A percentile compares a stretch with the other conserved stretches of the same genome.
phyloP scores from a whole-genome alignment of 2,329 filamentous ascomycete genomes.

The Ceratocystis colombiana region DNA sequence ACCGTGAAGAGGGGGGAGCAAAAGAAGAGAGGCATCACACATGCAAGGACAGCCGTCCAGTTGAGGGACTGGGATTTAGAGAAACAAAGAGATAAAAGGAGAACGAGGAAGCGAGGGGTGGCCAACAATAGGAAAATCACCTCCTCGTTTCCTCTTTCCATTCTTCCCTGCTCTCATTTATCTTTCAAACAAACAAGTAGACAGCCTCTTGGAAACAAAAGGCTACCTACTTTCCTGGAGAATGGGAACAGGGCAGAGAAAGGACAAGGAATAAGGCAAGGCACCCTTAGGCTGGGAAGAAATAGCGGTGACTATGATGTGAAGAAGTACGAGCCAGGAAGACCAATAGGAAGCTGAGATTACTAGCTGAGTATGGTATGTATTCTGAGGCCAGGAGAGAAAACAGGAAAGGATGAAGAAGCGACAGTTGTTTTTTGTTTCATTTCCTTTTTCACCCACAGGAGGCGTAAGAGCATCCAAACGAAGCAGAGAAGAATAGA shows the following conservation, averaged over 20 bases:
- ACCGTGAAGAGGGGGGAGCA: not conserved
- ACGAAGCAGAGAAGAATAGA: not conserved
- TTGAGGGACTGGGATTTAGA: not conserved
- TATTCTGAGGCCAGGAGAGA: not conserved
- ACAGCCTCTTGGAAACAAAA: not conserved
- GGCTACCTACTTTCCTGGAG: not conserved
- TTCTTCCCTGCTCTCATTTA: not conserved
- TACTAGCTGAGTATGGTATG: no score
- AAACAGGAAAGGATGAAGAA: not conserved
- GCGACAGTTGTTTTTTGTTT: not conserved
- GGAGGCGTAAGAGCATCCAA: not conserved
- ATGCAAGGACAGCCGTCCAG: no score
- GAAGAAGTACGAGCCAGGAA: not conserved
- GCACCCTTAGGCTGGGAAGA: no score
- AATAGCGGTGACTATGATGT: conserved; percentile 14
- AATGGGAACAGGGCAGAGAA: conserved; percentile 5
- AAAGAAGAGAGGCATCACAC: not conserved
- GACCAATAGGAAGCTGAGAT: not conserved
- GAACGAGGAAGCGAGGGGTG: not conserved
- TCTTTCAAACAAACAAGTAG: not conserved
- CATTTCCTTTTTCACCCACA: not conserved
- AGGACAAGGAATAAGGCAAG: conserved; percentile 2
- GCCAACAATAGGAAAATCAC: not conserved
- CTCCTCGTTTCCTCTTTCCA: not conserved
- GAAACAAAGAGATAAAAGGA: conserved; percentile 9